Evolutionary conservation across 257 asterid species (phyloP), one percentile per base, ranked within the genome.

Genomic region (Solanum appendiculatum): DNA sequence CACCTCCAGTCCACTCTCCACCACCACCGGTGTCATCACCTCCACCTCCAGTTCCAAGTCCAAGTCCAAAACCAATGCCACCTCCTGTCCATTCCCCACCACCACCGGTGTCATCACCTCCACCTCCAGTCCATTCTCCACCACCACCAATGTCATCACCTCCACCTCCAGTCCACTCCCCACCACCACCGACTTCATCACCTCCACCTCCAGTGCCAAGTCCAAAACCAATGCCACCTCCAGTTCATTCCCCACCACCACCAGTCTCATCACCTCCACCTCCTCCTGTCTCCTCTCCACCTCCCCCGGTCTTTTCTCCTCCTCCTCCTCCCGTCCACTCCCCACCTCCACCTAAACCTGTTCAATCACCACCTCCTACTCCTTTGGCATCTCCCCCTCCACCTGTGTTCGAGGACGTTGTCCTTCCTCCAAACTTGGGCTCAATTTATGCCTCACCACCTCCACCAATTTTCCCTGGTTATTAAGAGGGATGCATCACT

Each of bases 401-500:
- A 12, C 90, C 91, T 18, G 82, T 75, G 7, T 75, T 56, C 11
- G 89, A 68, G 2, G 88, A 90, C 1, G 82, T 90, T 7, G 33
- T 86, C 37, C 86, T 89, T 86, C 93, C 96, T 20, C 95, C 98
- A 20, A 82, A 15, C 66, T 37, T 92, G 46, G 94, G 93, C 48
- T 88, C 88, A 40, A 51, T 46, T 25, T 92, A 92, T 20, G 88
- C 91, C 64, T 91, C 94, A 54, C 98, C 98, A 9, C 98, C 98
- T 12, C 98, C 98, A 20, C 98, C 97, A 60, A 72, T 90, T n/a
- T 92, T 89, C 89, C 93, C 90, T 0, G 98, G 97, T 72, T 93
- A 94, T 87, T 93, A 86, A 90, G 81, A 88, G 78, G 90, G 64
- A 44, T 23, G 86, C 40, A 46, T 51, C 78, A 10, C 86, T 87